Base-by-base conservation (phyloP, 2,329 filamentous ascomycete species). In the Fusarium sp. region DNA sequence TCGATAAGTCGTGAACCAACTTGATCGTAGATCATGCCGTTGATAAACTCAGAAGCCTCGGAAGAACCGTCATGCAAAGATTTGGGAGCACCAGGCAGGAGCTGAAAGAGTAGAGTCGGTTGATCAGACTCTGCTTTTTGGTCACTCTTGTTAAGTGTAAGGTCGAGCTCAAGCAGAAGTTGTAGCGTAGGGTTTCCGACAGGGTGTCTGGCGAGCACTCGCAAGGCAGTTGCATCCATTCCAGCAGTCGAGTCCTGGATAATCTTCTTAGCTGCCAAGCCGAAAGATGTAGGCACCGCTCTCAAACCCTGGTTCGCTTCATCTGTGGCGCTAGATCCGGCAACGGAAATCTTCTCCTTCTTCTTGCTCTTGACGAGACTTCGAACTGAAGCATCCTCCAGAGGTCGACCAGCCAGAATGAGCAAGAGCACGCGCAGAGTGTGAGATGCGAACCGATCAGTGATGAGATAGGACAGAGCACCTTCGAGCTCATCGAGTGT, bases 181-280 rank as follows among this genome's bases (percentile, higher is more conserved):
- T 98, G 96, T n/a, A 99, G 85, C 1, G 94, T 92, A 0, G 96
- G 96, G 75, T 97, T 98, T 49, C 94, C 96, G 2, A 95, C 92
- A 7, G 93, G 93, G 75, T 98, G 95, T 21, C 90, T 94, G 3
- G 95, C 93, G 59, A 99, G 84, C 4, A 96, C 89, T 28, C 93
- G 89, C 28, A 98, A 86, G 74, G 93, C 92, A 5, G 91, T 93
- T 3, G 91, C 87, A 77, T 96, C 93, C 72, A 98, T 86, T 1
- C 87, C 88, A 1, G 89, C 85, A 12, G 93, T 89, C 50, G 93
- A 92, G 72, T 94, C 92, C 45, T 84, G 84, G 71, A 98, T 92
- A 69, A 98, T 91, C 78, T 97, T 95, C 73, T 92, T 90, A 48
- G 96, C 82, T 1, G 94, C 93, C 55, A 88, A 82, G 7, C 86